These are phyloP conservation scores for Penicillium sp. DNA, from an alignment of 2,329 filamentous ascomycete genomes.

Conservation along the genomic window DNA sequence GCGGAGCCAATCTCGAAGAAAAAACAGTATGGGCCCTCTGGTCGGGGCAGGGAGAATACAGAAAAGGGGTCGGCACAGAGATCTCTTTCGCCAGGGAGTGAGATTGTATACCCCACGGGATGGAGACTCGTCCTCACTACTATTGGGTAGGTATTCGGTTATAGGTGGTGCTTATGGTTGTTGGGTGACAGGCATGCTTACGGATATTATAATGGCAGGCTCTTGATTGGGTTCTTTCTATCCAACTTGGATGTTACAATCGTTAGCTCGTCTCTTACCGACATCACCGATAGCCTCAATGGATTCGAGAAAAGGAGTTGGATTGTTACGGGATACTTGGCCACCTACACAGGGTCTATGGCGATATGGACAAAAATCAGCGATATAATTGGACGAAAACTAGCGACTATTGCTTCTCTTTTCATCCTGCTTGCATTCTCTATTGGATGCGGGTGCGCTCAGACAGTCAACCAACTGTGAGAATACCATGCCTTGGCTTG, in stretches of 20 bases:
- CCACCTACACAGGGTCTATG: conserved; percentile 35
- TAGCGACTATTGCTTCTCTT: conserved; percentile 22
- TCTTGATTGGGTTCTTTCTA: conserved; percentile 31
- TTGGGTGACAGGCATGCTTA: conserved; percentile 3
- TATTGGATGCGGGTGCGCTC: conserved; percentile 30
- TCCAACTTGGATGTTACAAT: conserved; percentile 37
- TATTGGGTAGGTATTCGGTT: conserved; percentile 14
- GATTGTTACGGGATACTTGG: conserved; percentile 37
- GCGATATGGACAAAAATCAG: conserved; percentile 35
- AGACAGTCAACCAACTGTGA: conserved; percentile 33
- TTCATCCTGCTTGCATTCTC: conserved; percentile 34
- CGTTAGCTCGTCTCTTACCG: conserved; percentile 36
- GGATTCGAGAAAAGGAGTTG: conserved; percentile 36
- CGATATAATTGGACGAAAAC: conserved; percentile 35
- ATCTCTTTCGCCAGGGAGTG: conserved; percentile 22
- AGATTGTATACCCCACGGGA: conserved; percentile 26
- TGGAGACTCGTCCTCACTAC: conserved; percentile 23
- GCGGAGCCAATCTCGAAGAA: conserved; percentile 20
- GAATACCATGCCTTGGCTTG: neutral
- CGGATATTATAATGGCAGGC: conserved; percentile 10
- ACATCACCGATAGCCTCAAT: conserved; percentile 34
- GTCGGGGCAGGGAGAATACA: neutral
- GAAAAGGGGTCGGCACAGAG: conserved; percentile 25
- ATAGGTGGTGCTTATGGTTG: neutral
- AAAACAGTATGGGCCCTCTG: neutral